Conservation (phyloP, 148 eudicot species). For the Chenopodium berlandieri region DNA sequence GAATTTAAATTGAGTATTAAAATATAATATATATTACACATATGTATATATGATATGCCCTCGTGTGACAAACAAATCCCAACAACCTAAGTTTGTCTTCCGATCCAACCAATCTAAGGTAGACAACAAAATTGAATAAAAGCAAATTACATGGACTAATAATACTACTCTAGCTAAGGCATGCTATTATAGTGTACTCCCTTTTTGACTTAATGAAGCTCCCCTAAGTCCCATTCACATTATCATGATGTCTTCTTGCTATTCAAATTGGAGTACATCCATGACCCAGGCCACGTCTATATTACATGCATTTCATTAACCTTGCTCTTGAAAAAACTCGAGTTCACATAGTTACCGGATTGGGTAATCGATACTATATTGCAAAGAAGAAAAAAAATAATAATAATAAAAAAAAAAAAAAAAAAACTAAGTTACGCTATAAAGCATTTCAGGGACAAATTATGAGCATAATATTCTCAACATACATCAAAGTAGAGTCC, state of each 20-base stretch:
- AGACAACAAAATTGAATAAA: constrained; percentile 28
- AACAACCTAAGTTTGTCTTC: constrained; percentile 34
- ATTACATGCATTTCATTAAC: constrained; percentile 10
- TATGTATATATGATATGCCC: constrained; percentile 6
- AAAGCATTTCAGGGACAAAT: background rate
- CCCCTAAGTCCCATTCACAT: constrained; percentile 34
- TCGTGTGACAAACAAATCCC: constrained; percentile 35
- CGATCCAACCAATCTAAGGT: constrained; percentile 1
- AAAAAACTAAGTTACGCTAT: constrained; percentile 1
- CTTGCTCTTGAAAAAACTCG: background rate
- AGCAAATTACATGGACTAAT: constrained; percentile 28
- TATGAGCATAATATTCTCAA: background rate
- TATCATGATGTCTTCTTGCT: constrained; percentile 6
- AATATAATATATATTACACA: background rate
- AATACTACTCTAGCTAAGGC: background rate
- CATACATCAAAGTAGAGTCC: background rate
- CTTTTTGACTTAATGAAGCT: constrained; percentile 37
- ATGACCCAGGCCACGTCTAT: constrained; percentile 17
- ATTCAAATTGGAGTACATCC: constrained; percentile 18
- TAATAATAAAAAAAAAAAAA: background rate
- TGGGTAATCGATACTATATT: background rate
- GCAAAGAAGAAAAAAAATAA: background rate
- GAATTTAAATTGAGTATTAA: background rate
- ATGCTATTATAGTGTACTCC: constrained; percentile 18
- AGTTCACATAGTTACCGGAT: background rate